A percentile compares a stretch with the other conserved stretches of the same genome.
These are phyloP conservation scores for Vitellaria paradoxa DNA, from an alignment of 179 eudicot genomes.

Conservation along the genomic window DNA sequence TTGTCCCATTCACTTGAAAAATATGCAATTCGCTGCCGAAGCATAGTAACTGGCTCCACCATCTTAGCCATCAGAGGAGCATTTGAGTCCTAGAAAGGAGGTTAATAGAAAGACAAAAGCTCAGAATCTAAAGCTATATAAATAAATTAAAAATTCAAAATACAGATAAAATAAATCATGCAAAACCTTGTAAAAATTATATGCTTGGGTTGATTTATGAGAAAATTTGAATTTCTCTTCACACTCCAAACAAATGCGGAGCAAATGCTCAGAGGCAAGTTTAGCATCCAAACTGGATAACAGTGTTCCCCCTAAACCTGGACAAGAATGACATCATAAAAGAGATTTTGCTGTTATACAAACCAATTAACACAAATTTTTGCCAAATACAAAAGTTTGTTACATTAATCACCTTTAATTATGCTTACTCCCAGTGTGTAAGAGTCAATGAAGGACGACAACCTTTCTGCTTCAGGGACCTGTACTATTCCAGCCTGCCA, in stretches of 20 bases:
- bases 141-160: background rate
- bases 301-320: constrained; percentile 59
- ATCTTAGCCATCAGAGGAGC: constrained; percentile 64
- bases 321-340: constrained; percentile 16
- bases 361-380: background rate
- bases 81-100: constrained; percentile 66
- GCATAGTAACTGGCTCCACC: constrained; percentile 59
- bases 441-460: constrained; percentile 60
- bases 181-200: constrained; percentile 84
- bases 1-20: constrained; percentile 68
- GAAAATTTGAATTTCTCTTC: constrained; percentile 42
- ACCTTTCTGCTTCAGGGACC: constrained; percentile 53
- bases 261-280: constrained; percentile 71
- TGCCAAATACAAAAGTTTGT: background rate
- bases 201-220: constrained; percentile 30
- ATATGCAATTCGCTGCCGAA: constrained; percentile 43
- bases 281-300: constrained; percentile 60
- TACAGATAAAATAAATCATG: background rate
- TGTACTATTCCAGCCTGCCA: constrained; percentile 63
- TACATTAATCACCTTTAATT: constrained; percentile 42
- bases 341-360: background rate
- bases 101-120: background rate
- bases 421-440: constrained; percentile 67
- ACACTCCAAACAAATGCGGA: constrained; percentile 81
- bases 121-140: background rate